Evolutionary conservation across 129 eudicot genomes (phyloP), one percentile per base, ranked within the genome.

Genomic region (Solidago caesia): DNA sequence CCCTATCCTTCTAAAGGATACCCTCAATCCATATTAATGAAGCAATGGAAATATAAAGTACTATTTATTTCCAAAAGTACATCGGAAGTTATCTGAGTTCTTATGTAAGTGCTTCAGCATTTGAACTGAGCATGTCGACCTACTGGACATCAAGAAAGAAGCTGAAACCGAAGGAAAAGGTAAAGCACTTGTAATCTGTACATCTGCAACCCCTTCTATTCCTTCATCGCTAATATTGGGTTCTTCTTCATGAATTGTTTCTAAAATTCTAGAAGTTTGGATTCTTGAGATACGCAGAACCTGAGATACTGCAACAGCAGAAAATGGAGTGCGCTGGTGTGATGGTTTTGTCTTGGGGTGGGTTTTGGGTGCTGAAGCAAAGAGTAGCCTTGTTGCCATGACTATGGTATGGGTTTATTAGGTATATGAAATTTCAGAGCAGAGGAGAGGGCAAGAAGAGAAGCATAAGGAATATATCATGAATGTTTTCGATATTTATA

Each of bases 361-460:
- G 61, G 74, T 29, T 72, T 73, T 79, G 46, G 74, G 79, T 25
- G 47, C 16, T 5, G 81, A 69, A 66, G 68, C 74, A 12, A 79
- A 79, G 46, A 65, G 44, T 27, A 79, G 53, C 43, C 82, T 65
- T 79, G 83, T 72, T 65, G 78, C 83, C 78, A 79, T 79, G 61
- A 11, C 5, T 47, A 9, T 60, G 16, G 52, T 61, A 26, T 13
- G 11, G 59, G 70, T 12, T 59, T 12, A n/a, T 43, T n/a, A 12
- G 6, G 16, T 55, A 5, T 76, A 33, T 67, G 48, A 63, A 44
- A 42, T 70, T 16, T 14, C 1, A 39, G 41, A 43, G 47, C 26
- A 29, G 80, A 45, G 11, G 39, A 64, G 44, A 52, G 45, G 44
- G 21, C 8, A 44, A 7, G 51, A 74, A 49, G 64, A 5, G 53